These are phyloP conservation scores for Bretschneidera sinensis DNA, from an alignment of 345 rosid species.

Conservation along the genomic window DNA sequence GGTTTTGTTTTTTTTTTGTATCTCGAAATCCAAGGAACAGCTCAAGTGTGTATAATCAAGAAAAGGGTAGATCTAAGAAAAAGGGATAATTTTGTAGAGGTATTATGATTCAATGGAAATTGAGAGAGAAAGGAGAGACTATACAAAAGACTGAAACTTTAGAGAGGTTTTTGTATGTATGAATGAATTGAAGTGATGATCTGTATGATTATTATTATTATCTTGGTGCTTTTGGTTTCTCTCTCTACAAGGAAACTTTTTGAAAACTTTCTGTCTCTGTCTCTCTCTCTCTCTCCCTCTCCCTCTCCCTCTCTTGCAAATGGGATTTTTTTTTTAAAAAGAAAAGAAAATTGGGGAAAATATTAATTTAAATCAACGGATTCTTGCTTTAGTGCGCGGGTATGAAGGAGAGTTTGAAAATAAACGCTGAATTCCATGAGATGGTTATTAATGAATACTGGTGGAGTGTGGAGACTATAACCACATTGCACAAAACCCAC, in stretches of 20 bases:
- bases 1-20: not conserved
- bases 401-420: constrained; percentile 50
- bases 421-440: constrained; percentile 56
- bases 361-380: constrained; percentile 41
- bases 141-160: not conserved
- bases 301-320: not conserved
- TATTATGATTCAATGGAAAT: not conserved
- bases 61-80: constrained; percentile 23
- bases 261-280: too few relatives aligned
- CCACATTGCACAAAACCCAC: not conserved
- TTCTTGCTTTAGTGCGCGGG: constrained; percentile 64
- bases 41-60: not conserved
- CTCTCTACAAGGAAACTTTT: too few relatives aligned
- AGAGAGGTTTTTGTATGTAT: not conserved
- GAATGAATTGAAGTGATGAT: not conserved
- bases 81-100: not conserved
- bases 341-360: not conserved
- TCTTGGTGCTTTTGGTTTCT: too few relatives aligned
- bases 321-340: constrained; percentile 11
- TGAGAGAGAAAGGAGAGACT: not conserved
- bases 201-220: not conserved
- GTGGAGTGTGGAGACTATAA: constrained; percentile 3
- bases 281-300: too few relatives aligned
- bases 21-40: constrained; percentile 9
- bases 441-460: constrained; percentile 25